Evolutionary conservation across 768 basidiomycete species (phyloP), one percentile per base, ranked within the genome.

Genomic region (Russula sp.): DNA sequence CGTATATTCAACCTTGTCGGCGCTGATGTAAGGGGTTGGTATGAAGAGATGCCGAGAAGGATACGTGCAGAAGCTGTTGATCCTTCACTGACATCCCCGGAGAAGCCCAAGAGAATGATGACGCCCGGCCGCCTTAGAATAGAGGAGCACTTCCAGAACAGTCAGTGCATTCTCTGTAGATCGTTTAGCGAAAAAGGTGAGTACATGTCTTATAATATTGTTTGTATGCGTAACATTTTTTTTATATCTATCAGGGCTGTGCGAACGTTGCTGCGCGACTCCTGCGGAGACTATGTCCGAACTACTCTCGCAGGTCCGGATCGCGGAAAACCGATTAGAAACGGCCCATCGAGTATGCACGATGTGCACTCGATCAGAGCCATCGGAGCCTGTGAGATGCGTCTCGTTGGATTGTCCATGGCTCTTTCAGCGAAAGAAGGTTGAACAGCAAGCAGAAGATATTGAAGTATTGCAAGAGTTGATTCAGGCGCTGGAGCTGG

Each of bases 1-100:
- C 84, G 97, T 52, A 84, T 99, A 51, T 92, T 98, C 79, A 93
- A 89, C 69, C 84, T 98, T 26, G 80, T 95, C 38, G 95, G 96
- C 18, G 93, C 89, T 10, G 89, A 97, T 72, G 87, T 96, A 30
- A 81, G 82, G 58, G 78, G 80, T 49, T 98, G 96, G 96, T 98
- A 85, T 71, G 81, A 88, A 55, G 86, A 88, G 32, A 94, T 95
- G 92, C 90, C 92, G 2, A 86, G 85, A 72, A 76, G 78, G 46
- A 76, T 79, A 61, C 75, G 77, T 53, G 76, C 74, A 52, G 71
- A 77, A 70, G 70, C 79, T 72, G 71, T 69, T 61, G 78, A 77
- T 55, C 70, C 74, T 26, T 59, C 75, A 8, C 57, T 72, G 10
- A 66, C 74, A 48, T 77, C 79, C 3, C 80, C 80, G 34, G 65